A percentile compares a stretch with the other conserved stretches of the same genome.
phyloP scores from a whole-genome alignment of 371 early-diverging fungal genomes.

The Apophysomyces sp. region DNA sequence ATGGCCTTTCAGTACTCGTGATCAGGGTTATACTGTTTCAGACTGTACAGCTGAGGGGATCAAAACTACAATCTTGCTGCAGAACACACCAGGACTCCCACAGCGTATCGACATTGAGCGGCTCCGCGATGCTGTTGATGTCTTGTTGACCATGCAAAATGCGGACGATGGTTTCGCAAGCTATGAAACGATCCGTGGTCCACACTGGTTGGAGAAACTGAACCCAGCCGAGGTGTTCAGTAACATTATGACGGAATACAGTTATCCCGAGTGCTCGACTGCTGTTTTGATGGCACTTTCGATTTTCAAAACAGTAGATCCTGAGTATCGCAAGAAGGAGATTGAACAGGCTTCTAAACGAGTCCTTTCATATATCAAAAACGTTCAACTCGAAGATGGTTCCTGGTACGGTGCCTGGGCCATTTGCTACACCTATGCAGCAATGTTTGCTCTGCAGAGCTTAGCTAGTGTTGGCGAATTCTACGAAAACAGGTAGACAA shows the following conservation, averaged over 20 bases:
- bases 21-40: constrained; percentile 93
- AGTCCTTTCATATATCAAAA: constrained; percentile 73
- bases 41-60: constrained; percentile 97
- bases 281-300: constrained; percentile 85
- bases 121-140: constrained; percentile 84
- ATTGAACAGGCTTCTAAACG: constrained; percentile 70
- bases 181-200: constrained; percentile 87
- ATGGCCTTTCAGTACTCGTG: constrained; percentile 95
- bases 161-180: constrained; percentile 87
- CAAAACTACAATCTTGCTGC: constrained; percentile 79
- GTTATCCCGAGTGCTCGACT: constrained; percentile 96
- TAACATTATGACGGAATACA: constrained; percentile 96
- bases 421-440: constrained; percentile 97
- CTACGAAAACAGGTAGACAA: constrained; percentile 72
- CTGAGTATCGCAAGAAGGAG: constrained; percentile 80
- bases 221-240: constrained; percentile 97
- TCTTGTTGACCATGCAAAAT: constrained; percentile 92
- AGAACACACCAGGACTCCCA: constrained; percentile 55
- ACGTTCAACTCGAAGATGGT: constrained; percentile 80
- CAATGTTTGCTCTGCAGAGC: constrained; percentile 90
- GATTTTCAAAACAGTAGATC: constrained; percentile 73
- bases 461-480: constrained; percentile 81
- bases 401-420: constrained; percentile 97
- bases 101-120: constrained; percentile 54
- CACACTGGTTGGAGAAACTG: constrained; percentile 75